phyloP scores from a whole-genome alignment of 352 stramenopile species.

The Globisporangium nodosum region DNA sequence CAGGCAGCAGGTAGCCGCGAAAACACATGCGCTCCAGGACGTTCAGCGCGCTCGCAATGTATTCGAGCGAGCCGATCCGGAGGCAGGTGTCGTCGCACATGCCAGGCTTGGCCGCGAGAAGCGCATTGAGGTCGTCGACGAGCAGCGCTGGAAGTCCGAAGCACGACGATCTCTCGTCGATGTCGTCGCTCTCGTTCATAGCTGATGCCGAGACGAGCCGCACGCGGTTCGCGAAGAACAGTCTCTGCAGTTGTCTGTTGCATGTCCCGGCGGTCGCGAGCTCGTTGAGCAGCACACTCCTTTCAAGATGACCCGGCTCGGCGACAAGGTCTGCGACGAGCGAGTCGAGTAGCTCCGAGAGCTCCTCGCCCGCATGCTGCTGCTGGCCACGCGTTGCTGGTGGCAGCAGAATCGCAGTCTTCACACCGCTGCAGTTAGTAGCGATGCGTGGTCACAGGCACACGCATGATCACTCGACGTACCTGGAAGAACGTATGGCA shows the following conservation, averaged over 20 bases:
- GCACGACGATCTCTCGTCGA: background rate
- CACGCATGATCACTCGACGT: constrained; percentile 1
- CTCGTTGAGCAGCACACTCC: constrained; percentile 34
- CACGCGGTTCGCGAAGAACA: constrained; percentile 52
- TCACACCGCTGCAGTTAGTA: background rate
- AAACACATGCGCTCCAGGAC: constrained; percentile 21
- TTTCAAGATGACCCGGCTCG: constrained; percentile 12
- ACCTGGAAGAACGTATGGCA: constrained; percentile 45
- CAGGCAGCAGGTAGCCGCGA: constrained; percentile 15
- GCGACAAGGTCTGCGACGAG: constrained; percentile 27
- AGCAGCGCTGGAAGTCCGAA: constrained; percentile 25
- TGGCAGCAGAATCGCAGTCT: constrained; percentile 8
- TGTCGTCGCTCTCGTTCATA: constrained; percentile 6
- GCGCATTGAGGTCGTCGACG: constrained; percentile 25
- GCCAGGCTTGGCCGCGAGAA: constrained; percentile 1
- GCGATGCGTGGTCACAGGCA: background rate
- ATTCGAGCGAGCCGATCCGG: constrained; percentile 19
- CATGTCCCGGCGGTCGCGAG: constrained; percentile 30
- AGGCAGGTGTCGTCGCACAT: constrained; percentile 9
- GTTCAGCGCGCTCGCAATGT: constrained; percentile 16
- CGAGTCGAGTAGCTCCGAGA: constrained; percentile 26
- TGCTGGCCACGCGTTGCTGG: constrained; percentile 4
- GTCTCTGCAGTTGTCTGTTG: constrained; percentile 27
- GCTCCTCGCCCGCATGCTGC: constrained; percentile 15
- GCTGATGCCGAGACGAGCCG: background rate